A percentile compares a stretch with the other conserved stretches of the same genome.
Evolutionary conservation across 2,329 filamentous ascomycete species (phyloP).

Genomic region (Verticillium dahliae): DNA sequence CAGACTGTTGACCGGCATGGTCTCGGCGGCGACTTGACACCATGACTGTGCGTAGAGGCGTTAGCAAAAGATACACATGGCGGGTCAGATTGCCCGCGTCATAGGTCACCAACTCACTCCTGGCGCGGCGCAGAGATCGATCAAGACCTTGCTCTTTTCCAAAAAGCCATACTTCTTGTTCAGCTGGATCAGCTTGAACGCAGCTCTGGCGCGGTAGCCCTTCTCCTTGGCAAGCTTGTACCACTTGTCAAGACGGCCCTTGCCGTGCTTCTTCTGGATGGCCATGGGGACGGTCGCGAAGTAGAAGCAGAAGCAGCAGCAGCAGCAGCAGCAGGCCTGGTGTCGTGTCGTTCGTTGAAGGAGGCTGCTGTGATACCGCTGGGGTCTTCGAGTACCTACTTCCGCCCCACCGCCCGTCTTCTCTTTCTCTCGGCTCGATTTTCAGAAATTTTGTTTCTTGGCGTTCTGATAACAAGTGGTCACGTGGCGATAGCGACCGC

Average conservation of each 20-base stretch:
- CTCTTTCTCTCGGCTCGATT: neutral
- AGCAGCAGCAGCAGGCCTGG: neutral
- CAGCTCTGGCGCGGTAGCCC: constrained; percentile 89
- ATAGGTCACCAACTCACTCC: constrained; percentile 52
- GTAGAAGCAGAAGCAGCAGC: neutral
- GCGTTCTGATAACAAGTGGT: constrained; percentile 2
- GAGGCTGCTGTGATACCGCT: neutral
- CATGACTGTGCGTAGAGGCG: constrained; percentile 55
- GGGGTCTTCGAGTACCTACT: neutral
- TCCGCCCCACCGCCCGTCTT: neutral
- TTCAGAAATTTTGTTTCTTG: constrained; percentile 5
- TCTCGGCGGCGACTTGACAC: constrained; percentile 94
- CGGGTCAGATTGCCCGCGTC: too few species aligned
- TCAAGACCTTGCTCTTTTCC: constrained; percentile 89
- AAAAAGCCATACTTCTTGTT: constrained; percentile 99
- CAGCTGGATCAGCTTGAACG: constrained; percentile 95
- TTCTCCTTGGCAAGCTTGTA: constrained; percentile 98
- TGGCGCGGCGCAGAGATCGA: constrained; percentile 96
- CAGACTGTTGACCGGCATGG: constrained; percentile 83
- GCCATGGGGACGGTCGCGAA: constrained; percentile 54
- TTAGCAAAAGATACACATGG: too few species aligned
- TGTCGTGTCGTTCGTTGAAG: neutral
- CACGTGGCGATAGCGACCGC: constrained; percentile 5
- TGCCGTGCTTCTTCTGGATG: constrained; percentile 98
- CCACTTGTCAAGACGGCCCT: constrained; percentile 98